Evolutionary conservation across 2,329 filamentous ascomycete species (phyloP).

Genomic region (Cladorrhinum sp.): DNA sequence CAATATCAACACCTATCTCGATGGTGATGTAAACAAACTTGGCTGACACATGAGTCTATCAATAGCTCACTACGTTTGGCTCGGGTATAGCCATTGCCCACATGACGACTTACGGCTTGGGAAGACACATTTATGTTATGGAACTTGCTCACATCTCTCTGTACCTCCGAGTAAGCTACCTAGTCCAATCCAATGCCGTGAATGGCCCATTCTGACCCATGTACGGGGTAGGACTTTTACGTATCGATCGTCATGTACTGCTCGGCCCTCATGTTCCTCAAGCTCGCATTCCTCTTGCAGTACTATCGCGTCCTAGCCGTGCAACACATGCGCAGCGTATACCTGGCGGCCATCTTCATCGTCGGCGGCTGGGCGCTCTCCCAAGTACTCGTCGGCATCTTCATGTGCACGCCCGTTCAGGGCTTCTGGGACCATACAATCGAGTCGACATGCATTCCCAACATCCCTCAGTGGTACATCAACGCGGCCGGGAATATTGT

Average conservation of each 20-base stretch:
- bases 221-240: conserved; percentile 32
- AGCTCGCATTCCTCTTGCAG: conserved; percentile 37
- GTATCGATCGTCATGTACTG: conserved; percentile 38
- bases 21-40: no score
- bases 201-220: conserved; percentile 2
- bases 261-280: conserved; percentile 32
- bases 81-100: conserved; percentile 20
- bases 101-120: conserved; percentile 23
- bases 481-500: conserved; percentile 38
- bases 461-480: conserved; percentile 34
- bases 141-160: conserved; percentile 11
- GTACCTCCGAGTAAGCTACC: conserved; percentile 14
- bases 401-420: conserved; percentile 34
- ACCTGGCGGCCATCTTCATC: conserved; percentile 32
- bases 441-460: conserved; percentile 31
- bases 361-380: conserved; percentile 36
- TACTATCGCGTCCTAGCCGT: conserved; percentile 39
- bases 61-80: conserved; percentile 17
- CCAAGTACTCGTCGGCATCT: conserved; percentile 35
- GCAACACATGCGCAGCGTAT: conserved; percentile 32
- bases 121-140: conserved; percentile 20
- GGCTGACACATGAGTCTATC: no score
- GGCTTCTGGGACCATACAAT: conserved; percentile 33
- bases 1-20: no score
- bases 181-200: no score